Base-by-base conservation (phyloP, 2,329 filamentous ascomycete species). In the Dothiorella sarmentorum region DNA sequence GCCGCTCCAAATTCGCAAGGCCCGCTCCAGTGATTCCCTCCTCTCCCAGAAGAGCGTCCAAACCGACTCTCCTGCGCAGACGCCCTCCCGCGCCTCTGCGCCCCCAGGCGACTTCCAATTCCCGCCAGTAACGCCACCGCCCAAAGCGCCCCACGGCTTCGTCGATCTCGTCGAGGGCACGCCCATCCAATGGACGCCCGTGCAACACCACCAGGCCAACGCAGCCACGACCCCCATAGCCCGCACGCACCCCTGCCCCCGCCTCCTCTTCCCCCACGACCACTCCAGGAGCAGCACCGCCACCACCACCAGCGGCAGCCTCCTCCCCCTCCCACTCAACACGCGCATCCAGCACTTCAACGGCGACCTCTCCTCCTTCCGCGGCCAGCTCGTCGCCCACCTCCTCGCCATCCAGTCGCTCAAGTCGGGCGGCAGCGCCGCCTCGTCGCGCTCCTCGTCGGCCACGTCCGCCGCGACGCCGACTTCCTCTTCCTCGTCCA, bases 331-430 rank as follows among this genome's bases (percentile, higher is more conserved):
- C 18, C 58, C 40, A 22, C 49, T 42, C 47, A 24, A 31, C 33
- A 38, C 43, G 15, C 56, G 37, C 44, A 51, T 58, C 35, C 26
- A 33, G 44, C 64, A 63, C 22, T 67, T 71, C 33, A 66, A 65
- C 20, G 60, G 61, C 51, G 64, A 69, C 51, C 63, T 69, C 26
- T 63, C 65, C 1, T 57, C 63, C 9, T 72, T 74, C 52, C 43
- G 61, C 7, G 31, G 29, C 53, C 68, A 72, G 67, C 53, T 73
- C 10, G 60, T 65, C 26, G 45, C 47, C 9, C 71, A 74, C 49
- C 60, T 72, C 7, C 60, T 61, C 3, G 63, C 63, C 24, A 67
- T 73, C 2, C 65, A 63, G 2, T 47, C 62, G 7, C 62, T 71
- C 29, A 69, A 68, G 37, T 10, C 31, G 35, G 15, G 6, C 29